A percentile compares a stretch with the other conserved stretches of the same genome.
Conservation (phyloP, 73 alveolate genomes). For the Paramecium caudatum region DNA sequence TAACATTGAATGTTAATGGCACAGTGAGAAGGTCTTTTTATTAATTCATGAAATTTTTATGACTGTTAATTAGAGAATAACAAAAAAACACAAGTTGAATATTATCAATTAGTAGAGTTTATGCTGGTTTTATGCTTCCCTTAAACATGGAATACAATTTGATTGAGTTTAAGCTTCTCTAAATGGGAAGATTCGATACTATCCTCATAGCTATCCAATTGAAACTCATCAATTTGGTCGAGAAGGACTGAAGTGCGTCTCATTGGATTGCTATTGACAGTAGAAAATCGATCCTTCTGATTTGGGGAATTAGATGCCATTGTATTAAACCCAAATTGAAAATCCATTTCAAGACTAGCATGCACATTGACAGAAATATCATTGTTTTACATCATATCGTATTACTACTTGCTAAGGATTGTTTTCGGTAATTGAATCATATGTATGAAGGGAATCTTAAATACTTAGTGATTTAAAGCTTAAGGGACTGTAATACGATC, state of each 20-base stretch:
- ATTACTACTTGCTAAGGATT: not conserved
- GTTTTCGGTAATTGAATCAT: not conserved
- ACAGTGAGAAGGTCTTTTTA: constrained; percentile 49
- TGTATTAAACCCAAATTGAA: not conserved
- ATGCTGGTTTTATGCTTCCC: too few relatives aligned
- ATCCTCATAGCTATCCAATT: constrained; percentile 3
- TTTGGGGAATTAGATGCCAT: not conserved
- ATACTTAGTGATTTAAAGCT: constrained; percentile 8
- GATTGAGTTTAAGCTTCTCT: too few relatives aligned
- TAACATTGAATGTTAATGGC: constrained; percentile 52
- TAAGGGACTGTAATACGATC: constrained; percentile 11
- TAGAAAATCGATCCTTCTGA: not conserved
- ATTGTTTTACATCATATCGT: constrained; percentile 18
- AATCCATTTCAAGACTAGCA: constrained; percentile 16
- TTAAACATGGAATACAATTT: too few relatives aligned
- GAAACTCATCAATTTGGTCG: constrained; percentile 6
- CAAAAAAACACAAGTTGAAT: too few relatives aligned
- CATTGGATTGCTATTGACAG: not conserved
- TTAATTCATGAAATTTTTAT: constrained; percentile 34
- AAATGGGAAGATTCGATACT: not conserved
- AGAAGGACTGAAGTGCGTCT: not conserved
- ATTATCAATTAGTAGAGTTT: too few relatives aligned
- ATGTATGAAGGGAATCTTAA: not conserved
- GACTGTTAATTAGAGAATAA: too few relatives aligned
- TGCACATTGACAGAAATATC: not conserved